These are phyloP conservation scores for Phytophthora agathidicida DNA, from an alignment of 352 stramenopile species.

Conservation along the genomic window DNA sequence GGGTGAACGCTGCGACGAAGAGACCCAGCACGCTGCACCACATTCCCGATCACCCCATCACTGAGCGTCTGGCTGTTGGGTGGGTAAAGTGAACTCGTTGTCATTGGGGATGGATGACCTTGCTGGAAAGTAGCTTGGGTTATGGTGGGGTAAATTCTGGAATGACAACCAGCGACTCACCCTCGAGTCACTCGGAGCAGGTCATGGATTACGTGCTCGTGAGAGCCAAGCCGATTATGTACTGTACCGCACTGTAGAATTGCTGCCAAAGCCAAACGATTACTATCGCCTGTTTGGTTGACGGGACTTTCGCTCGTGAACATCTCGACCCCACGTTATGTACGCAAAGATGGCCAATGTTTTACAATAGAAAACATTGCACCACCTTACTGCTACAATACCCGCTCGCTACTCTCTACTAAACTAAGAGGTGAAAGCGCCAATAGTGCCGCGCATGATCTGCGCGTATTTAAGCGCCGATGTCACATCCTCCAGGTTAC, in stretches of 20 bases:
- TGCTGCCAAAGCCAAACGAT: constrained; percentile 1
- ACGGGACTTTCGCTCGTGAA: no score
- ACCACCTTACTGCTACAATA: no score
- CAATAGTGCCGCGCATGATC: constrained; percentile 9
- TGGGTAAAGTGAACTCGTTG: not conserved
- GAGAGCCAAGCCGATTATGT: not conserved
- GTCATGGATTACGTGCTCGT: not conserved
- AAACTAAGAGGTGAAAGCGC: not conserved
- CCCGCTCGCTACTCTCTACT: no score
- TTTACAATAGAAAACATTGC: no score
- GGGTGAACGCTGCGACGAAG: not conserved
- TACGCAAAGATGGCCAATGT: no score
- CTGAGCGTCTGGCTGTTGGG: constrained; percentile 1
- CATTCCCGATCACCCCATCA: not conserved
- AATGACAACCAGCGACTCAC: no score
- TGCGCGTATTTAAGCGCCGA: constrained; percentile 8
- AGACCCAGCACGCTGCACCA: not conserved
- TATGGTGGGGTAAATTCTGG: not conserved
- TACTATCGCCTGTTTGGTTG: no score
- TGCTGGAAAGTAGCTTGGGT: not conserved
- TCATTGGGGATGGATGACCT: not conserved
- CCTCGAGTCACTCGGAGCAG: no score
- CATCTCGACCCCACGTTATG: no score
- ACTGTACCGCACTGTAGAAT: no score
- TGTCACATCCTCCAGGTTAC: constrained; percentile 1